Conservation (phyloP, 1,139 yeast genomes). For the Arxiozyma telluris region DNA sequence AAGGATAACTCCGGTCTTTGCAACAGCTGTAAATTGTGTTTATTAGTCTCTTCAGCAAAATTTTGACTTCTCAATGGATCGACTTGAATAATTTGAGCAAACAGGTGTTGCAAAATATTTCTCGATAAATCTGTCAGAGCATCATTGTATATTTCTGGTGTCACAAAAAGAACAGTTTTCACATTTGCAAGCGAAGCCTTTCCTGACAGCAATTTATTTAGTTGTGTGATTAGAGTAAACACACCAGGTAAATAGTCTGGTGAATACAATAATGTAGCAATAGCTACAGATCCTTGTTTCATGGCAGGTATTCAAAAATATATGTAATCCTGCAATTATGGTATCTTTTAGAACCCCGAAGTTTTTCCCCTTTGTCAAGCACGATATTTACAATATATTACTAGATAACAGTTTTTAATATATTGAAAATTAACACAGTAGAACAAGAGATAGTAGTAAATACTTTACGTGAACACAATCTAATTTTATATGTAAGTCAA, state of each 20-base stretch:
- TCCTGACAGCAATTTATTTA: constrained; percentile 12
- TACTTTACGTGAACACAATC: no score
- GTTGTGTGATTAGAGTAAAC: constrained; percentile 44
- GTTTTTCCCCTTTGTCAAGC: not conserved
- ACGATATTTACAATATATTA: no score
- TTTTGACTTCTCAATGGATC: constrained; percentile 15
- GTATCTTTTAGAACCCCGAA: not conserved
- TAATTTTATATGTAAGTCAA: not conserved
- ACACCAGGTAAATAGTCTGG: constrained; percentile 71
- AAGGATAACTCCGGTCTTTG: constrained; percentile 66
- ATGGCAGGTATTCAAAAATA: not conserved
- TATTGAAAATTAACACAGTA: not conserved
- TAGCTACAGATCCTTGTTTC: constrained; percentile 34
- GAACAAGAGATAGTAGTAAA: not conserved
- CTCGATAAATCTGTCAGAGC: constrained; percentile 13
- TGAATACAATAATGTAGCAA: constrained; percentile 58
- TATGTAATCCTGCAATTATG: not conserved
- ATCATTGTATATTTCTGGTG: constrained; percentile 15
- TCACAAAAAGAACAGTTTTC: constrained; percentile 16
- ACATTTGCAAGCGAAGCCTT: constrained; percentile 5
- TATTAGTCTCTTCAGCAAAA: constrained; percentile 21
- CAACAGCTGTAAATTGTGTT: constrained; percentile 38
- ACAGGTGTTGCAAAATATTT: constrained; percentile 15
- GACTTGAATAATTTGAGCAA: constrained; percentile 30
- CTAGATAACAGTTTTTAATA: not conserved